phyloP scores from a whole-genome alignment of 2,329 filamentous ascomycete genomes.

The Diaporthe sp. region DNA sequence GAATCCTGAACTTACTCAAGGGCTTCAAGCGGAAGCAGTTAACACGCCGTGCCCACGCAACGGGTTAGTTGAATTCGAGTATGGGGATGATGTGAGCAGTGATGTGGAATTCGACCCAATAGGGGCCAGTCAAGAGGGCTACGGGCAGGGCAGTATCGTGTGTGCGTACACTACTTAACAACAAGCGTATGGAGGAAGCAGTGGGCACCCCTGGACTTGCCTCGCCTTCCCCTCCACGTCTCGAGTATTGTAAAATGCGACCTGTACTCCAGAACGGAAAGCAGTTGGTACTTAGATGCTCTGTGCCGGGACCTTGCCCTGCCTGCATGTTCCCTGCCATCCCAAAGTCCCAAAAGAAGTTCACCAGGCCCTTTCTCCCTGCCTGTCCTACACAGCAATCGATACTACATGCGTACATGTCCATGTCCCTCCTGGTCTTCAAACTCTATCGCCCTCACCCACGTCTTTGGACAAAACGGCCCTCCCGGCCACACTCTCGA shows the following conservation, averaged over 20 bases:
- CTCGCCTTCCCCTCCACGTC: slow-evolving; percentile 30
- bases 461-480: slow-evolving; percentile 23
- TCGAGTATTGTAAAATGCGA: slow-evolving; percentile 28
- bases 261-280: slow-evolving; percentile 18
- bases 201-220: slow-evolving; percentile 23
- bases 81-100: no score
- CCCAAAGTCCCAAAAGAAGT: slow-evolving; percentile 12
- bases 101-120: no score
- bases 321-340: slow-evolving; percentile 22
- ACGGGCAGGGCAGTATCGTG: no score
- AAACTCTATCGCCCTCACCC: slow-evolving; percentile 21
- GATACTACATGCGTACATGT: slow-evolving; percentile 21
- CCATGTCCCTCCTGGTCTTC: slow-evolving; percentile 26
- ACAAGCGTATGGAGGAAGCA: no score
- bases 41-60: no score
- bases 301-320: slow-evolving; percentile 22
- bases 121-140: no score
- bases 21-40: no score
- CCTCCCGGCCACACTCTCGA: slow-evolving; percentile 12
- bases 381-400: slow-evolving; percentile 19
- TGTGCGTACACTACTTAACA: no score
- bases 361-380: slow-evolving; percentile 16
- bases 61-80: no score
- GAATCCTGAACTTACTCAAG: no score
- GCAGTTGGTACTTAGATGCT: slow-evolving; percentile 29